Base-by-base conservation (phyloP, 345 rosid genomes). In the Citrus australasica region DNA sequence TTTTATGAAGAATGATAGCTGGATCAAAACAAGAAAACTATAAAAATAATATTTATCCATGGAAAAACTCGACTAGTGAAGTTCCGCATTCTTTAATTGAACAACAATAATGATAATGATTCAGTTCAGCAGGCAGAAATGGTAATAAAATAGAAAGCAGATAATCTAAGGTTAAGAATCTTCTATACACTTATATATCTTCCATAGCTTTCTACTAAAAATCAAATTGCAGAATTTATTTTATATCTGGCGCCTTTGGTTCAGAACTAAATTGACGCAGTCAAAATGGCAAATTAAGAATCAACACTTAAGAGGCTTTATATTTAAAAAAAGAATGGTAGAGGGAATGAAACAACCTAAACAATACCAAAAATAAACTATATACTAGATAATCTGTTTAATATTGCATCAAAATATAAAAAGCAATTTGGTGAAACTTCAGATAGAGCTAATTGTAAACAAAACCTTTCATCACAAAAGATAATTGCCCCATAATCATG, bases 401-500 rank as follows among this genome's bases (percentile, higher is more conserved):
- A 25, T 69, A 70, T 59, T 55, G 37, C 53, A 79, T 24, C 25
- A 51, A 59, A 40, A 81, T 24, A 51, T 60, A 21, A 33, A 64
- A 17, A 22, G 24, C 42, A 40, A 63, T 68, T 69, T n/a, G 14
- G 21, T 40, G 40, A 76, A 72, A 58, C 8, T 35, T 73, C 27
- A 59, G 60, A 67, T 37, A 46, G 73, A 27, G 58, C 33, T 13
- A 78, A 74, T 25, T 79, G 56, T 33, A 81, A 55, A 7, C 62
- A 38, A 35, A 83, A 95, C 99, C 98, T 94, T 81, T 92, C 97
- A 88, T 94, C 99, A 83, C 96, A 91, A 73, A 96, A 90, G 76
- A 94, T 90, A 76, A 94, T 92, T 46, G 93, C 97, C 73, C 98
- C 98, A 85, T 90, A 94, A 85, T 96, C 99, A 85, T 92, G 87